A percentile compares a stretch with the other conserved stretches of the same genome.
Conservation (phyloP, 2,329 filamentous ascomycete genomes). For the Cladosporium colombiae region DNA sequence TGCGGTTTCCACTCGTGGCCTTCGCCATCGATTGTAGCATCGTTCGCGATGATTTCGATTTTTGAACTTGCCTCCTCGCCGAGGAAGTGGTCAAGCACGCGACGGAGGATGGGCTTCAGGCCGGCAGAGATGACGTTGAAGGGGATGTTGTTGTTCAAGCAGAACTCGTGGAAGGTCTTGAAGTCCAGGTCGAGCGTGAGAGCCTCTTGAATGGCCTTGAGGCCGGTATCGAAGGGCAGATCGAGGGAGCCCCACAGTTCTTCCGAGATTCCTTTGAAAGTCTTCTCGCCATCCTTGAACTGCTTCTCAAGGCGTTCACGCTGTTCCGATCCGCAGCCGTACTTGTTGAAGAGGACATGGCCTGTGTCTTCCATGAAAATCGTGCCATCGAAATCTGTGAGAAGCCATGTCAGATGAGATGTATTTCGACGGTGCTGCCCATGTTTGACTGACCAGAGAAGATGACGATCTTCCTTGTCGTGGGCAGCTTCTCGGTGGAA, state of each 20-base stretch:
- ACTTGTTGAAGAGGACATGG: constrained; percentile 66
- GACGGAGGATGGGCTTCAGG: constrained; percentile 63
- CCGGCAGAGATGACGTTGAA: constrained; percentile 72
- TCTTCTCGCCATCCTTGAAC: constrained; percentile 65
- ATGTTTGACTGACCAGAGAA: constrained; percentile 53
- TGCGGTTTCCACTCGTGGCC: constrained; percentile 65
- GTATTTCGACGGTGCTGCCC: not conserved
- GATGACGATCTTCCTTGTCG: constrained; percentile 59
- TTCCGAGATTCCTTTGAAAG: constrained; percentile 69
- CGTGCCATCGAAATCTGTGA: constrained; percentile 67
- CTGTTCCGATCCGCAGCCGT: constrained; percentile 61
- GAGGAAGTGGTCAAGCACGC: constrained; percentile 65
- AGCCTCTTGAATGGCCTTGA: constrained; percentile 62
- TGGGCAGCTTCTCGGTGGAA: constrained; percentile 35
- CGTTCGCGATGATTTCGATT: constrained; percentile 70
- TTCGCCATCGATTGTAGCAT: constrained; percentile 60
- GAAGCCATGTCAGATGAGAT: constrained; percentile 11
- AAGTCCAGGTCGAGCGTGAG: constrained; percentile 67
- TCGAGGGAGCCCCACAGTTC: constrained; percentile 70
- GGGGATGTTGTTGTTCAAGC: constrained; percentile 61
- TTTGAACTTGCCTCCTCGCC: constrained; percentile 60
- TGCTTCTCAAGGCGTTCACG: constrained; percentile 62
- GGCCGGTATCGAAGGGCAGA: constrained; percentile 68
- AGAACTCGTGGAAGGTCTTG: constrained; percentile 64
- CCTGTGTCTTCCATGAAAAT: constrained; percentile 68